Evolutionary conservation across 495 filamentous ascomycete species (phyloP), one percentile per base, ranked within the genome.

Genomic region (Pyrenopolyporus hunteri): DNA sequence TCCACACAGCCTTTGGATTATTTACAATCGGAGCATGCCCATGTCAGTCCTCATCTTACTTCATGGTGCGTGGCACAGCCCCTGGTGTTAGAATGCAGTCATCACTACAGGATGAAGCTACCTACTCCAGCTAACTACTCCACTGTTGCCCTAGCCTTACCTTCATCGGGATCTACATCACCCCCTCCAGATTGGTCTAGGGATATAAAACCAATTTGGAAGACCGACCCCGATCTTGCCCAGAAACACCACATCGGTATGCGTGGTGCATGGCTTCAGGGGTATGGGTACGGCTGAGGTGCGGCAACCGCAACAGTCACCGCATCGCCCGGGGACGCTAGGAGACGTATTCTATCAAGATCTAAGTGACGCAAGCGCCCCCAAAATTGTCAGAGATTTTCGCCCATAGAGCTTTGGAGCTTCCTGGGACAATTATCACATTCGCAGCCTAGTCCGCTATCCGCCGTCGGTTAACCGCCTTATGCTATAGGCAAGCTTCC

Each of bases 11-110:
- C 10, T 29, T 19, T 35, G 31, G 9, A 13, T 16, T 55, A 32
- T 55, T 35, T 29, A 29, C 13, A 9, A 17, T 48, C 19, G 20
- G 6, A 50, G n/a, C 13, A 59, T 55, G 53, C 48, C 68, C 11
- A 76, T 76, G 48, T 76, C 77, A 37, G 74, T 74, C 1, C 70
- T 83, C 44, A 66, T 83, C 40, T 68, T 83, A 52, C 66, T 78
- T n/a, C 76, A 76, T 0, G 82, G 78, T n/a, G 79, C 80, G 16
- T 82, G 78, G 73, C 57, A 75, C 44, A 70, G 50, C 1, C 74
- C 78, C 3, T 22, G 17, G 7, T 53, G 66, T 66, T 83, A 73
- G 54, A 50, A 72, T 42, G 36, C 45, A 10, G 64, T 80, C 22
- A 72, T 66, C 11, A 40, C 69, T 3, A 55, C 59, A 42, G 17